Conservation (phyloP, 345 rosid species). For the Corchorus olitorius region DNA sequence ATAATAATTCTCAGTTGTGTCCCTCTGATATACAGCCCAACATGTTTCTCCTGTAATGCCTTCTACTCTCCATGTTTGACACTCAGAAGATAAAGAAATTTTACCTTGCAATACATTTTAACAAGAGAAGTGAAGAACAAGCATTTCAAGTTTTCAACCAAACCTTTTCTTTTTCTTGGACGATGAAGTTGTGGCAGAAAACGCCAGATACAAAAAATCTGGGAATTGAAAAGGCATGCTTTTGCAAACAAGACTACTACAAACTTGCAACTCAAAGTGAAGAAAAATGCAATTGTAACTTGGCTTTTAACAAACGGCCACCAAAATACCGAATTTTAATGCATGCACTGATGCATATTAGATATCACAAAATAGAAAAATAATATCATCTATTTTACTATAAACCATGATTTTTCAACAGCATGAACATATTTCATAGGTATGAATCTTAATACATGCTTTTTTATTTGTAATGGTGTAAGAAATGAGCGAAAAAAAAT, state of each 20-base stretch:
- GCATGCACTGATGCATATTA: not conserved
- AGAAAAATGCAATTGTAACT: not conserved
- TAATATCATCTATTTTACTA: not conserved
- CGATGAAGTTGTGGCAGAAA: not conserved
- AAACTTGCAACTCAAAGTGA: not conserved
- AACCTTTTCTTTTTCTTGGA: not conserved
- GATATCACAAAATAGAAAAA: not conserved
- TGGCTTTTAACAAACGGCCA: not conserved
- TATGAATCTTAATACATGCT: not conserved
- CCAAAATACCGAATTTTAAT: not conserved
- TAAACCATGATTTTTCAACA: not conserved
- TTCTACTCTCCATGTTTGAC: too few relatives aligned
- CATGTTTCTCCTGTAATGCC: not conserved
- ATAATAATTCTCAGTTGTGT: too few relatives aligned
- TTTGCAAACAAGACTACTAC: not conserved
- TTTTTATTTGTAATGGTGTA: not conserved
- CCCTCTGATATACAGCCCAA: not conserved
- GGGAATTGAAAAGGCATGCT: not conserved
- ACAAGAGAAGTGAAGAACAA: not conserved
- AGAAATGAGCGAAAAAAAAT: not conserved
- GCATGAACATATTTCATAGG: not conserved
- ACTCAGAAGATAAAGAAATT: too few relatives aligned
- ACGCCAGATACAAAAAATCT: not conserved
- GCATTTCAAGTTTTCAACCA: not conserved
- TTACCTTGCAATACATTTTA: too few relatives aligned